Percentiles rank a stretch among this genome's conserved stretches.
Conservation (phyloP, 371 early-diverging fungal genomes). For the Lichtheimia corymbifera region DNA sequence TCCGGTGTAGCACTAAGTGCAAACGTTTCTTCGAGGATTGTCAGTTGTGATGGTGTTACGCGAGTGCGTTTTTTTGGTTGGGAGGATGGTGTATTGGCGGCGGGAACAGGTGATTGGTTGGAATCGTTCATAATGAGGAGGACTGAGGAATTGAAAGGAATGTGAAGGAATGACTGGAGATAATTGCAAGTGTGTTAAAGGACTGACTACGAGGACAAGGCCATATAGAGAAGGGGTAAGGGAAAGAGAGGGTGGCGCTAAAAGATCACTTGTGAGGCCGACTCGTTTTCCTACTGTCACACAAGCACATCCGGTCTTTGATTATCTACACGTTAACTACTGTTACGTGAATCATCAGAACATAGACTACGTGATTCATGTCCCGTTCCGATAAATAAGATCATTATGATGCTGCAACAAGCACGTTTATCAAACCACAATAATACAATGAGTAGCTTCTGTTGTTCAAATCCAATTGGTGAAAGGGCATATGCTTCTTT, state of each 20-base stretch:
- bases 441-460: too few relatives aligned
- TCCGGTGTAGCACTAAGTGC: slow-evolving; percentile 70
- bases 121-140: slow-evolving; percentile 8
- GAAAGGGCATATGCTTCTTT: too few relatives aligned
- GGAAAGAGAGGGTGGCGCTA: slow-evolving; percentile 8
- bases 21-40: slow-evolving; percentile 76
- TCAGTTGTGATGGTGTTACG: slow-evolving; percentile 73
- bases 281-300: too few relatives aligned
- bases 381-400: too few relatives aligned
- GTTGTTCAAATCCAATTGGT: too few relatives aligned
- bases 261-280: neutral
- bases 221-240: slow-evolving; percentile 15
- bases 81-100: slow-evolving; percentile 4
- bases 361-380: too few relatives aligned
- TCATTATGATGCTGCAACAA: too few relatives aligned
- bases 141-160: slow-evolving; percentile 9
- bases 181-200: slow-evolving; percentile 5
- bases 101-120: slow-evolving; percentile 12
- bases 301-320: too few relatives aligned
- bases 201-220: slow-evolving; percentile 17
- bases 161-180: slow-evolving; percentile 16
- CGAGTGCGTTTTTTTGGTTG: slow-evolving; percentile 66
- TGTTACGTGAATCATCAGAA: too few relatives aligned
- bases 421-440: too few relatives aligned
- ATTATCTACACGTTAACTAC: too few relatives aligned